These are phyloP conservation scores for Calcarisporium arbuscula DNA, from an alignment of 2,329 filamentous ascomycete species.

Conservation along the genomic window DNA sequence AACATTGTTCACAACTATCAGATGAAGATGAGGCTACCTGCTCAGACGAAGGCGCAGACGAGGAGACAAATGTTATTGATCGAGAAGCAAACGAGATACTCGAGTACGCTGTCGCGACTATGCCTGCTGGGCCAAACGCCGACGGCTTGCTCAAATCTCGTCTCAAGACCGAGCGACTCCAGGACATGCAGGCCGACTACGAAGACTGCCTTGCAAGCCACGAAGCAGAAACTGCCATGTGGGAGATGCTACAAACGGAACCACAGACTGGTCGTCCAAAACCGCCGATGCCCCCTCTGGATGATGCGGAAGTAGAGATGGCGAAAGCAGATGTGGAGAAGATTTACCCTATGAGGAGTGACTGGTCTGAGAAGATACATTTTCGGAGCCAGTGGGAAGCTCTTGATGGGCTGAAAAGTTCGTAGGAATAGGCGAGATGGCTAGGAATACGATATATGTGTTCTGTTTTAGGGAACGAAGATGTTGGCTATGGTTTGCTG, in stretches of 20 bases:
- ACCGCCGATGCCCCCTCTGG: constrained; percentile 30
- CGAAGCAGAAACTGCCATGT: constrained; percentile 38
- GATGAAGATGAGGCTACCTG: constrained; percentile 11
- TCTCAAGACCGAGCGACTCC: constrained; percentile 33
- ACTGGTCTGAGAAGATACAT: constrained; percentile 32
- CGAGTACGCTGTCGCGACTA: constrained; percentile 31
- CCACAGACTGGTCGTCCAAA: too few relatives aligned
- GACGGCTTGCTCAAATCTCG: constrained; percentile 29
- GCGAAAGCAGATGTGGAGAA: constrained; percentile 28
- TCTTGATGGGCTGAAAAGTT: constrained; percentile 4
- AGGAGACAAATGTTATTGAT: constrained; percentile 23
- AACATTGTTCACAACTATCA: too few relatives aligned
- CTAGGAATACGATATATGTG: constrained; percentile 1
- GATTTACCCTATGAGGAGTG: constrained; percentile 26
- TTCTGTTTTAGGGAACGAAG: too few relatives aligned
- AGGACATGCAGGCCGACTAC: constrained; percentile 38
- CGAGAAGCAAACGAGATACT: constrained; percentile 37
- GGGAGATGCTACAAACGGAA: constrained; percentile 36
- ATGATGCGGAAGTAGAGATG: too few relatives aligned
- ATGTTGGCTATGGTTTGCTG: too few relatives aligned
- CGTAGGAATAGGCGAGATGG: too few relatives aligned
- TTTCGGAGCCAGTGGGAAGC: constrained; percentile 39
- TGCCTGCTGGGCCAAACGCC: constrained; percentile 29
- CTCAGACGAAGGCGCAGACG: too few relatives aligned
- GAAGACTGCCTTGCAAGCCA: constrained; percentile 33